Evolutionary conservation across 192 early-diverging fungal species (phyloP).

Genomic region (Thoreauomyces humboldtii): DNA sequence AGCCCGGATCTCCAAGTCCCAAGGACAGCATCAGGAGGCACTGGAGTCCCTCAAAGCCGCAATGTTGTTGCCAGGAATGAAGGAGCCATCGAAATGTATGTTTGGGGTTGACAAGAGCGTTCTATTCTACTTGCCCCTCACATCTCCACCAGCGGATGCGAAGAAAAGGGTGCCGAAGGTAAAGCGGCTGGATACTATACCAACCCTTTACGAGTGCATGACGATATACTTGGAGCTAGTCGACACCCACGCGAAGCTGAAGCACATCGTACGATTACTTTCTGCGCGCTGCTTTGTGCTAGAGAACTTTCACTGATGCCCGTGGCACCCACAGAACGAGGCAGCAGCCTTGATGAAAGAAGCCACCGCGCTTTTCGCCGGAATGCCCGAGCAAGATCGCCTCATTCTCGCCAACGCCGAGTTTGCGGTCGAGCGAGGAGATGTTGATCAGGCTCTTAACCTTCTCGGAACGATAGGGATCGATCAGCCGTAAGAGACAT

Average conservation of each 20-base stretch:
- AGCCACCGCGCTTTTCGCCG: constrained; percentile 36
- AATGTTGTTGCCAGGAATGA: constrained; percentile 38
- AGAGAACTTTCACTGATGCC: too few species aligned
- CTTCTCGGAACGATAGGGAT: constrained; percentile 36
- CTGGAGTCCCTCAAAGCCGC: constrained; percentile 31
- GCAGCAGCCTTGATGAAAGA: constrained; percentile 45
- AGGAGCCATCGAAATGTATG: constrained; percentile 29
- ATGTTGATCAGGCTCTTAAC: constrained; percentile 42
- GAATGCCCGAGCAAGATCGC: constrained; percentile 38
- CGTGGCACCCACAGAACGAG: constrained; percentile 23
- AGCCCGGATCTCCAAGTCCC: constrained; percentile 37
- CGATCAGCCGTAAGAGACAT: constrained; percentile 32
- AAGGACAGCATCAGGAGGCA: constrained; percentile 41
- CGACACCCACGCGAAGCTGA: constrained; percentile 38
- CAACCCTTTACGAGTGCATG: constrained; percentile 32
- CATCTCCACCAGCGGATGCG: too few species aligned
- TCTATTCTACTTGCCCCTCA: too few species aligned
- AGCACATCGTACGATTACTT: constrained; percentile 32
- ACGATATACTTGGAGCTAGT: constrained; percentile 43
- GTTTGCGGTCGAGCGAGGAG: constrained; percentile 31
- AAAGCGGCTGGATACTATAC: constrained; percentile 15
- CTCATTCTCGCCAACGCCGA: constrained; percentile 46
- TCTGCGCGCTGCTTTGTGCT: not conserved
- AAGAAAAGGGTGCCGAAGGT: constrained; percentile 15
- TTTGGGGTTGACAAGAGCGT: too few species aligned